Percentiles rank a stretch among this genome's conserved stretches.
Conservation (phyloP, 371 early-diverging fungal species). For the Mortierella sp. region DNA sequence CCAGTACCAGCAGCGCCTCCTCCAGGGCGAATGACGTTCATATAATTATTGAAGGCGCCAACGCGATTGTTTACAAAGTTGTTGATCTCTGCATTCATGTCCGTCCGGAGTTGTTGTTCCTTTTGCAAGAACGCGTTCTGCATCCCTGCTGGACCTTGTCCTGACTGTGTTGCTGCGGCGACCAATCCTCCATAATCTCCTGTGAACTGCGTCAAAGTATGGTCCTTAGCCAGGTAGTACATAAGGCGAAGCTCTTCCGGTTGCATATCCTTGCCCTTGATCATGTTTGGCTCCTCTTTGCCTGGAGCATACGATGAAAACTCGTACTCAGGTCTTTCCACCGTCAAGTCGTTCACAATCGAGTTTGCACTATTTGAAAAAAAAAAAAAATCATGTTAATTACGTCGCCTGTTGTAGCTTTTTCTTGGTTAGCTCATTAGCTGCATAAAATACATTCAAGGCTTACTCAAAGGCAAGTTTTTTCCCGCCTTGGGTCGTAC, state of each 20-base stretch:
- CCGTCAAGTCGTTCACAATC: constrained; percentile 60
- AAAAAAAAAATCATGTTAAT: neutral
- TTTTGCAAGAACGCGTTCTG: constrained; percentile 45
- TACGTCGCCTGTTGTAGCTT: neutral
- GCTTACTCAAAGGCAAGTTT: constrained; percentile 52
- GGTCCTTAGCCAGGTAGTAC: constrained; percentile 61
- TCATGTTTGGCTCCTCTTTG: constrained; percentile 76
- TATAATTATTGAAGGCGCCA: constrained; percentile 39
- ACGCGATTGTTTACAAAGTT: constrained; percentile 29
- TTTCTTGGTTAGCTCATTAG: too few species aligned
- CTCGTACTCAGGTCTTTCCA: constrained; percentile 66
- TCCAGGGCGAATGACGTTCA: constrained; percentile 33
- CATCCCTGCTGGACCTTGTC: constrained; percentile 32
- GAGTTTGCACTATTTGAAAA: constrained; percentile 54
- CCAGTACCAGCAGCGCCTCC: neutral
- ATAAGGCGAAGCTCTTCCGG: constrained; percentile 71
- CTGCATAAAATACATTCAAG: neutral
- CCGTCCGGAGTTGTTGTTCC: constrained; percentile 34
- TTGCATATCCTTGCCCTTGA: constrained; percentile 69
- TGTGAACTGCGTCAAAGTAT: constrained; percentile 22
- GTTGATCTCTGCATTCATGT: constrained; percentile 42
- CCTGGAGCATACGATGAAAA: constrained; percentile 73
- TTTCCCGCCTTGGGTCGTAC: constrained; percentile 16
- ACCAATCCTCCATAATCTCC: constrained; percentile 47
- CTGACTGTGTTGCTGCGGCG: constrained; percentile 30